Base-by-base conservation (phyloP, 495 filamentous ascomycete genomes). In the Wilcoxina mikolae region DNA sequence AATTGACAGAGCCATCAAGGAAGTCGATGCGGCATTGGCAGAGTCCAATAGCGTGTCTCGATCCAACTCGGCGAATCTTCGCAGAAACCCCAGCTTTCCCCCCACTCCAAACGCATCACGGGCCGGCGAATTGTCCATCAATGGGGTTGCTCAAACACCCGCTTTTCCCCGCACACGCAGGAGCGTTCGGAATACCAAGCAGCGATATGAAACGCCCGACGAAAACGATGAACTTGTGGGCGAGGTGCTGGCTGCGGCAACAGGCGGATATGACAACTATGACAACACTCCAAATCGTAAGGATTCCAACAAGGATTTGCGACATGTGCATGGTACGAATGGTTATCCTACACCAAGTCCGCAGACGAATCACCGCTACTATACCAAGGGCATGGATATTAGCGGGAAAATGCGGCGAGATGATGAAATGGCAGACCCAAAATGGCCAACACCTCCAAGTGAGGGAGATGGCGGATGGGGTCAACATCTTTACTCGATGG, bases 161-260 rank as follows among this genome's bases (percentile, higher is more conserved):
- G 77, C 87, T 53, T 89, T 87, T 2, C 88, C 83, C 67, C 75
- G 90, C 55, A 94, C 88, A 9, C 76, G 91, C 55, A 77, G 89
- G 58, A 82, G 85, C 23, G 73, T 90, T 61, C 84, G 87, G 56
- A 74, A 80, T 55, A 81, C 86, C 27, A 80, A 79, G 12, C 84
- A 90, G 61, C 77, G 77, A 47, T 94, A 95, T 64, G 93, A 96
- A 68, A 93, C 87, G 3, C 86, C 93, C 0, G 87, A 95, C 64
- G 91, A 99, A 68, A 87, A 96, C 62, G 91, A 96, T 57, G 91
- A 99, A 68, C 77, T 98, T 11, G 73, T 95, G 10, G 87, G 94
- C 61, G 91, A 96, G 68, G 90, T 31, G 72, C 77, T 58, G 69
- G 72, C 60, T 71, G 76, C 46, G 60, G 68, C 28, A 66, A 68